A percentile compares a stretch with the other conserved stretches of the same genome.
These are phyloP conservation scores for Colletotrichum lindemuthianum DNA, from an alignment of 2,329 filamentous ascomycete genomes.

Conservation along the genomic window DNA sequence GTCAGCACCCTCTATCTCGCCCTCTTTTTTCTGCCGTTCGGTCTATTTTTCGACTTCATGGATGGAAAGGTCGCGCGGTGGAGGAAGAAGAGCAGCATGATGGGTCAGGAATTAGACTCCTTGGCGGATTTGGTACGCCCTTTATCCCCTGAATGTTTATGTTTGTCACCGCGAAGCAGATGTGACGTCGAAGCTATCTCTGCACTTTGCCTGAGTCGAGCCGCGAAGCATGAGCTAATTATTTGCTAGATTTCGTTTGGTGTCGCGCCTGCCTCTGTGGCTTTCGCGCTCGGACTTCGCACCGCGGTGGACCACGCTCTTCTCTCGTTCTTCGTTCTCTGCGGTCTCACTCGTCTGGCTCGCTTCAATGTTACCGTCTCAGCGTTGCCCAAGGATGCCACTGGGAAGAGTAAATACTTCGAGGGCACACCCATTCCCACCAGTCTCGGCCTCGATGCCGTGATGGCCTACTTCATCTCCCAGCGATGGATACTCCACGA, in stretches of 20 bases:
- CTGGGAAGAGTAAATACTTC: constrained; percentile 93
- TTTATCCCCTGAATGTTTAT: constrained; percentile 40
- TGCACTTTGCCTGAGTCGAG: not conserved
- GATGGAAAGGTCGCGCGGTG: constrained; percentile 96
- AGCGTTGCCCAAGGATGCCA: constrained; percentile 88
- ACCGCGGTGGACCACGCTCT: constrained; percentile 83
- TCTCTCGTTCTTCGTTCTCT: constrained; percentile 91
- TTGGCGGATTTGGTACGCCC: constrained; percentile 82
- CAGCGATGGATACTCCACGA: constrained; percentile 81
- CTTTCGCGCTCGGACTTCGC: constrained; percentile 89
- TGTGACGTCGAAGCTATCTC: not conserved
- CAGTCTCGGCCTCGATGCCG: constrained; percentile 78
- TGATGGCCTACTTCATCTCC: constrained; percentile 92
- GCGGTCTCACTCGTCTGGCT: constrained; percentile 90
- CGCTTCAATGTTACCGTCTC: constrained; percentile 97
- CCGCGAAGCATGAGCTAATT: not conserved
- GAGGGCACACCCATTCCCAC: constrained; percentile 97
- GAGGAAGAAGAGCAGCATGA: constrained; percentile 95
- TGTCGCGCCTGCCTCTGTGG: constrained; percentile 85
- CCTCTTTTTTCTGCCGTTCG: constrained; percentile 88
- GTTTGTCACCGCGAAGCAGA: constrained; percentile 40
- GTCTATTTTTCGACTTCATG: constrained; percentile 97
- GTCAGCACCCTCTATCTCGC: constrained; percentile 81
- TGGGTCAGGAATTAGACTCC: constrained; percentile 98
- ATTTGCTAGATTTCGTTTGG: constrained; percentile 88